Base-by-base conservation (phyloP, 2,329 filamentous ascomycete genomes). In the Botrytis deweyae region DNA sequence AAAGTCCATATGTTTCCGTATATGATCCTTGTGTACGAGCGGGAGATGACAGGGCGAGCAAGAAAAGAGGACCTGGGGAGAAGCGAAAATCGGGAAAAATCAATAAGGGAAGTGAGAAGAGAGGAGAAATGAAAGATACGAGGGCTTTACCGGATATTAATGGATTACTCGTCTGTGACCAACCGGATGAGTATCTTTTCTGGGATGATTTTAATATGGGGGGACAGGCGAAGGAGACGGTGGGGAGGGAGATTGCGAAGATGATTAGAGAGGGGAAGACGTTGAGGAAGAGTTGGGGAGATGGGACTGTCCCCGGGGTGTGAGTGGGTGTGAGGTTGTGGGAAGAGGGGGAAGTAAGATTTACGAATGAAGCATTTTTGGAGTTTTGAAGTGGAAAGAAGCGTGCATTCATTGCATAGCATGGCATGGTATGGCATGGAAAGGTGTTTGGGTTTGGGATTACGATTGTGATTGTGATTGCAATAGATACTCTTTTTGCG, bases 131-230 rank as follows among this genome's bases (percentile, higher is more conserved):
- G 46, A 10, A 63, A 52, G 10, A 38, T n/a, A 44, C 52, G 2
- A 20, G 25, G 16, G 1, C 33, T 18, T 49, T 74, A 25, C 67
- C 58, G 0, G 76, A 79, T 36, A 22, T 74, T 0, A 77, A 78
- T 36, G 78, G 80, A 36, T 59, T 77, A 59, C 25, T 77, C 5
- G 73, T 82, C 40, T 89, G 88, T 77, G 75, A 76, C 7, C 58
- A 75, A 3, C 79, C 79, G 10, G 80, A 85, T 22, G 81, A 85
- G 20, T 85, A 87, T 74, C 81, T 90, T 3, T 89, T 88, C 78
- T 86, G 85, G 79, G 86, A 87, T 67, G 81, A 83, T 0, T 88
- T 88, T 61, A 86, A 83, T 0, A 80, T 89, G 6, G 82, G 82
- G 22, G 75, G 76, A 58, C 78, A 80, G 36, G 84, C 82, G 25